These are phyloP conservation scores for Candida albicans DNA, from an alignment of 1,139 yeast genomes.

Conservation along the genomic window DNA sequence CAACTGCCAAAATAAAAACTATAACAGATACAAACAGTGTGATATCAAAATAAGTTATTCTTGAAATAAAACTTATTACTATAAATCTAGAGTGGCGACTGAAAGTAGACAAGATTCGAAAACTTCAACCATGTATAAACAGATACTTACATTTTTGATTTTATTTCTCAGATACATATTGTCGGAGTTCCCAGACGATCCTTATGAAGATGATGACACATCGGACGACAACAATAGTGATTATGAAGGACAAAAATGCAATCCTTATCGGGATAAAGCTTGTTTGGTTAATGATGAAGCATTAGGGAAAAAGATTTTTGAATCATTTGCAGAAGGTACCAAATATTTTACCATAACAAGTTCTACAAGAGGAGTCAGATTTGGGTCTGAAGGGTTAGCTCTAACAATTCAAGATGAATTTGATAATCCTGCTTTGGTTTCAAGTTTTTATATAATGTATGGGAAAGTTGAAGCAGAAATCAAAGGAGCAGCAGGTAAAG, in stretches of 20 bases:
- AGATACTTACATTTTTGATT: not conserved
- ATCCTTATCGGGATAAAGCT: conserved; percentile 22
- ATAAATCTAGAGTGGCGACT: not conserved
- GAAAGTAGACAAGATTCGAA: not conserved
- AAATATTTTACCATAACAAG: conserved; percentile 14
- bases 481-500: conserved; percentile 37
- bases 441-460: conserved; percentile 38
- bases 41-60: too few species aligned
- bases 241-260: conserved; percentile 20
- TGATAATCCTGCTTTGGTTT: conserved; percentile 41
- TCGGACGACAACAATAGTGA: conserved; percentile 7
- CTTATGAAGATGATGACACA: not conserved
- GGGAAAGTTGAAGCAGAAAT: conserved; percentile 46
- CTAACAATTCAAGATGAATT: conserved; percentile 26
- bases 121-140: not conserved
- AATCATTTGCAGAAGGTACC: conserved; percentile 16
- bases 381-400: conserved; percentile 16
- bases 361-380: conserved; percentile 12
- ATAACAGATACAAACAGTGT: too few species aligned
- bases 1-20: not conserved
- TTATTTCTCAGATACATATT: conserved; percentile 1
- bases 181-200: not conserved
- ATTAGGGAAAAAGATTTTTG: conserved; percentile 17
- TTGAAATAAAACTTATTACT: too few species aligned
- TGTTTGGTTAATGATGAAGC: conserved; percentile 29